phyloP scores from a whole-genome alignment of 2,329 filamentous ascomycete species.

The Stachybotrys chartarum region DNA sequence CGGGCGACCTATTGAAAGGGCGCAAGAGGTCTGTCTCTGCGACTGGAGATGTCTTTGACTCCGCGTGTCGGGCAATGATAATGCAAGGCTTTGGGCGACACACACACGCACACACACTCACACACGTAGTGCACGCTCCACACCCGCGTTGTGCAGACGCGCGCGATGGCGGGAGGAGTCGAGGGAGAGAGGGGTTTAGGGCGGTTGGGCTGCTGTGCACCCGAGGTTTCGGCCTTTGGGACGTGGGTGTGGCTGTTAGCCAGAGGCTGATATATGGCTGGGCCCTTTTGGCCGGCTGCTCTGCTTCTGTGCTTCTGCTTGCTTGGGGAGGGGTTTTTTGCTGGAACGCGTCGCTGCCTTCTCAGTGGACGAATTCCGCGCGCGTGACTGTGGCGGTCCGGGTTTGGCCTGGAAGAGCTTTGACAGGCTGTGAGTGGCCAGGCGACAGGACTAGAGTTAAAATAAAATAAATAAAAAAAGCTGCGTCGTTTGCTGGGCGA shows the following conservation, averaged over 20 bases:
- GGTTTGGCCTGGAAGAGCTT: neutral
- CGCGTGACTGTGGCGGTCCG: too few species aligned
- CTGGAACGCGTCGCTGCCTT: neutral
- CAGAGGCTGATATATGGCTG: too few species aligned
- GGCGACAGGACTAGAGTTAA: neutral
- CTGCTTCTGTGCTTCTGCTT: neutral
- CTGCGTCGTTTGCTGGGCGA: slow-evolving; percentile 14
- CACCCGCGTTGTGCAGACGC: neutral
- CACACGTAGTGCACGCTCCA: neutral
- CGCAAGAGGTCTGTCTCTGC: neutral
- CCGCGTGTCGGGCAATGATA: neutral
- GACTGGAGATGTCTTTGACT: neutral
- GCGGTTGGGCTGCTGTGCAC: neutral
- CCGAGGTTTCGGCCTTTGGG: neutral
- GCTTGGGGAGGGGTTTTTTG: too few species aligned
- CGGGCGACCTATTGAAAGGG: neutral
- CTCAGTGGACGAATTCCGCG: neutral
- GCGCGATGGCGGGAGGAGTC: neutral
- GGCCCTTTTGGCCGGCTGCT: neutral
- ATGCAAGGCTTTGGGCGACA: neutral
- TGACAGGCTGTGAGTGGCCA: slow-evolving; percentile 17
- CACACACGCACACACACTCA: neutral
- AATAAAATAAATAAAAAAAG: slow-evolving; percentile 13
- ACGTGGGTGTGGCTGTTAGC: neutral
- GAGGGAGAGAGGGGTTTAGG: neutral